Conservation (phyloP, 2,329 filamentous ascomycete species). For the Ceratocystis alfenasii region DNA sequence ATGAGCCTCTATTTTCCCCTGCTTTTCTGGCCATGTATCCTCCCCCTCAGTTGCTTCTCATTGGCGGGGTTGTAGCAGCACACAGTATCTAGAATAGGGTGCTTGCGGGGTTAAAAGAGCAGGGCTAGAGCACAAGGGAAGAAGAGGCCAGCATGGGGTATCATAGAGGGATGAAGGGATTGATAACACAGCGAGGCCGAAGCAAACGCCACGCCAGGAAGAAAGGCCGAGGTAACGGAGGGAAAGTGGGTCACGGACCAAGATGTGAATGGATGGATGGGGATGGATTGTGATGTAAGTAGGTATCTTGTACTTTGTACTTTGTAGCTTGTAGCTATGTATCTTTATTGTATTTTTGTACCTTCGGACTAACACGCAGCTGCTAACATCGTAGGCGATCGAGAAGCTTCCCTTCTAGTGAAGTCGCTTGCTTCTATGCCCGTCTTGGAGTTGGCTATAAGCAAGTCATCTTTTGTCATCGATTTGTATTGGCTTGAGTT, state of each 20-base stretch:
- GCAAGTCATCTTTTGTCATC: too few species aligned
- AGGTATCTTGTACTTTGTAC: too few species aligned
- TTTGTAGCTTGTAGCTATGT: too few species aligned
- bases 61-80: neutral
- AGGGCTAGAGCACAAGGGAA: neutral
- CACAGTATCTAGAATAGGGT: neutral
- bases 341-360: neutral
- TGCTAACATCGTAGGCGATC: neutral
- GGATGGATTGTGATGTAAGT: neutral
- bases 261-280: neutral
- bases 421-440: too few species aligned
- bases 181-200: neutral
- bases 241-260: constrained; percentile 7
- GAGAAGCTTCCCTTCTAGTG: neutral
- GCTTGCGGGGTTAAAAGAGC: neutral
- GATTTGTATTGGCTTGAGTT: too few species aligned
- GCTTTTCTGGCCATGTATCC: neutral
- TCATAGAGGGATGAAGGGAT: neutral
- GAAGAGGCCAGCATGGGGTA: neutral
- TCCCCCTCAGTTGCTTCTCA: neutral
- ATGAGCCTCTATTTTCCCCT: neutral
- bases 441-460: too few species aligned
- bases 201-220: neutral
- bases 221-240: constrained; percentile 10
- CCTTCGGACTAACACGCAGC: neutral